Conservation (phyloP, 78 protist species). For the Speleostelium caveatum region DNA sequence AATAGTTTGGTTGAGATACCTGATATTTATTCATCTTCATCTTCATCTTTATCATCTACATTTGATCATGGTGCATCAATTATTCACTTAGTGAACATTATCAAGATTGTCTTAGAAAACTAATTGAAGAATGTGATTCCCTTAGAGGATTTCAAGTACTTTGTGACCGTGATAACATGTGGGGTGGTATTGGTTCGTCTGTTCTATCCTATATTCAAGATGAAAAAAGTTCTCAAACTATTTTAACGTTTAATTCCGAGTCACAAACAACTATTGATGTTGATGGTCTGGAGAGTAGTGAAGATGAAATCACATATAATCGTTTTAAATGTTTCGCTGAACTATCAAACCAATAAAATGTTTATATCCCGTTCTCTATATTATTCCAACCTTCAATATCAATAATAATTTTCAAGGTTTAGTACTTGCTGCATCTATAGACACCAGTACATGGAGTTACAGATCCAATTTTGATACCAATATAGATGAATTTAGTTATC, state of each 20-base stretch:
- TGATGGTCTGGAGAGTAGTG: neutral
- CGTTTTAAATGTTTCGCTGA: neutral
- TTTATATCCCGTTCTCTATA: conserved; percentile 28
- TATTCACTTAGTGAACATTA: too few relatives aligned
- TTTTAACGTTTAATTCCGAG: conserved; percentile 2
- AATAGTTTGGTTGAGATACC: conserved; percentile 22
- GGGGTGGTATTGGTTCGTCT: conserved; percentile 56
- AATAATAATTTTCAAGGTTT: conserved; percentile 32
- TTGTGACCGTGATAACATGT: conserved; percentile 32
- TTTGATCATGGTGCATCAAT: too few relatives aligned
- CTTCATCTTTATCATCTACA: too few relatives aligned
- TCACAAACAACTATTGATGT: too few relatives aligned
- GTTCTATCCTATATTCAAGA: conserved; percentile 14
- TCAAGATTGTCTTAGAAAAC: conserved; percentile 45
- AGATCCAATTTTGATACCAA: conserved; percentile 22
- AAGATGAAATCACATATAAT: conserved; percentile 17
- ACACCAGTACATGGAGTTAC: conserved; percentile 30
- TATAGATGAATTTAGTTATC: conserved; percentile 5
- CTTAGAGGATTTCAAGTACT: conserved; percentile 46
- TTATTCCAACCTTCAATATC: neutral
- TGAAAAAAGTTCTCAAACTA: conserved; percentile 24
- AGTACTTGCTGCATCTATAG: conserved; percentile 48
- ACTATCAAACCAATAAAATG: neutral
- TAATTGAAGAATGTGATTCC: conserved; percentile 57
- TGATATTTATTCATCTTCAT: neutral